These are phyloP conservation scores for Echinosophora koreensis DNA, from an alignment of 306 rosid genomes.

Conservation along the genomic window DNA sequence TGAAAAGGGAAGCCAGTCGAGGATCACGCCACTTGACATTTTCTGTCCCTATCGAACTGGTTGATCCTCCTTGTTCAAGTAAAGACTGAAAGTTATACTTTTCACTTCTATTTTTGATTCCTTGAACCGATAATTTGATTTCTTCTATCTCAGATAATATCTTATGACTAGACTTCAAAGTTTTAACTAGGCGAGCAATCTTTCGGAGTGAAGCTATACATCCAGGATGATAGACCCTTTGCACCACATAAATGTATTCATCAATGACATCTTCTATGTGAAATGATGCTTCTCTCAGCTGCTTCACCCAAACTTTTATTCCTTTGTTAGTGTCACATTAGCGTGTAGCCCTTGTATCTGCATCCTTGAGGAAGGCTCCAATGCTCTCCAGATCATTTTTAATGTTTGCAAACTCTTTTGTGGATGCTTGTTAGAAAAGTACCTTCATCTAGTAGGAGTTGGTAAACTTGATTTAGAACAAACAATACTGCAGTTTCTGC, in stretches of 20 bases:
- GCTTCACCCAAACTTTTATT: conserved; percentile 10
- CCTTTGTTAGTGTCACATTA: too few relatives aligned
- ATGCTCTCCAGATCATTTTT: background rate
- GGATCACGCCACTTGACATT: too few relatives aligned
- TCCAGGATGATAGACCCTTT: background rate
- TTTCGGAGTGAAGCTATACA: too few relatives aligned
- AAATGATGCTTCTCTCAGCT: conserved; percentile 43
- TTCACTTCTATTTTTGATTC: too few relatives aligned
- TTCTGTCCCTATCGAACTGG: too few relatives aligned
- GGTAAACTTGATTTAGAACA: background rate
- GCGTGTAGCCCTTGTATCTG: background rate
- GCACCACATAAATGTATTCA: conserved; percentile 9
- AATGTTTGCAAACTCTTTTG: background rate
- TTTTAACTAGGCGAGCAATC: too few relatives aligned
- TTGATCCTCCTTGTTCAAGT: too few relatives aligned
- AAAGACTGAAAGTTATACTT: too few relatives aligned
- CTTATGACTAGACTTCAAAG: too few relatives aligned
- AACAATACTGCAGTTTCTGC: conserved; percentile 14
- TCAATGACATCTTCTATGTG: conserved; percentile 44
- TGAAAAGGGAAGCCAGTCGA: too few relatives aligned
- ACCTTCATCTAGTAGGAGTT: background rate
- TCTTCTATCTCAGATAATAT: too few relatives aligned
- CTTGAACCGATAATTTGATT: too few relatives aligned
- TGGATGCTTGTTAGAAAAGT: background rate
- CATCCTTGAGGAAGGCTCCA: background rate